A percentile compares a stretch with the other conserved stretches of the same genome.
Evolutionary conservation across 345 rosid species (phyloP).

Genomic region (Aquilaria yunnanensis): DNA sequence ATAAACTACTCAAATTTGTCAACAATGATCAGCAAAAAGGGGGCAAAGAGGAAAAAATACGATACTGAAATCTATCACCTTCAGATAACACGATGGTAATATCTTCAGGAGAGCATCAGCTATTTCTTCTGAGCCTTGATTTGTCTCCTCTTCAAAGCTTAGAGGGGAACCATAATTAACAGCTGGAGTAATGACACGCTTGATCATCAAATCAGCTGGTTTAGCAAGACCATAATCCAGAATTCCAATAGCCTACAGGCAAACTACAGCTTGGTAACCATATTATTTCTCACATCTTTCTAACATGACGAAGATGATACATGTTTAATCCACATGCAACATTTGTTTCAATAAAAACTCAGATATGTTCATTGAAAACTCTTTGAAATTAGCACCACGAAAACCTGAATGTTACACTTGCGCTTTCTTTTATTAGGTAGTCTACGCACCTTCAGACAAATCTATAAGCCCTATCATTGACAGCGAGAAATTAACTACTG

Average conservation of each 20-base stretch:
- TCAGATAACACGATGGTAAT: conserved; percentile 30
- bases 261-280: not conserved
- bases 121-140: conserved; percentile 35
- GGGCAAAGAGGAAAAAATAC: too few species aligned
- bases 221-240: conserved; percentile 86
- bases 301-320: too few species aligned
- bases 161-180: conserved; percentile 49
- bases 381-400: too few species aligned
- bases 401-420: too few species aligned
- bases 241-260: conserved; percentile 65
- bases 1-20: too few species aligned
- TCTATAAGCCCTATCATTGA: too few species aligned
- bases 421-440: too few species aligned
- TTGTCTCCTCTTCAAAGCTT: conserved; percentile 44
- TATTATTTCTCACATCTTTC: not conserved
- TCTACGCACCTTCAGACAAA: too few species aligned
- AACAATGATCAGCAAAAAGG: too few species aligned
- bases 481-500: conserved; percentile 3
- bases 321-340: too few species aligned
- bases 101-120: conserved; percentile 49
- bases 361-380: too few species aligned
- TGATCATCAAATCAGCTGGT: conserved; percentile 84
- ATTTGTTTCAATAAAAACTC: too few species aligned
- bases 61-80: conserved; percentile 27
- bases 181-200: conserved; percentile 70